Evolutionary conservation across 805 yeast species (phyloP), one percentile per base, ranked within the genome.

Genomic region (Lipomyces lipofer): DNA sequence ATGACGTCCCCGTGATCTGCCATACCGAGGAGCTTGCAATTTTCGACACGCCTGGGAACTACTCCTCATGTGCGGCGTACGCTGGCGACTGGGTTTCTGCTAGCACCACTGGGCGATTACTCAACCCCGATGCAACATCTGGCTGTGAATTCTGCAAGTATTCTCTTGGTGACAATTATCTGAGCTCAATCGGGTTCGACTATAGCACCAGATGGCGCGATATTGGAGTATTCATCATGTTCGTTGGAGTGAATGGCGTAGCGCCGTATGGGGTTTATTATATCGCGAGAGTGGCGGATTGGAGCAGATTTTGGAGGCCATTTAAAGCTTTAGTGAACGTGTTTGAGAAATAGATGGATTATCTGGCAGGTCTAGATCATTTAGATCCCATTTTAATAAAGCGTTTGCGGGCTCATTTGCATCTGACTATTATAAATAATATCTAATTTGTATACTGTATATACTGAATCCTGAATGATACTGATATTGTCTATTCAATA

Each of bases 71-170:
- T 39, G 15, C 29, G 7, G 45, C 28, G n/a, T 87, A 92, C 74
- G 78, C 75, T 9, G 73, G 75, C 27, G 85, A 74, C 58, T 77
- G 84, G 73, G 71, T 77, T 4, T 35, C 43, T 0, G 15, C 15
- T 7, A 67, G 69, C 7, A 80, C 80, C 47, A 22, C 30, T 12
- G 89, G 88, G 39, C 76, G 78, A 57, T 64, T 81, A 46, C 52
- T 64, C 12, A 73, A 77, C 48, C 64, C 69, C 3, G 55, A 59
- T 43, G 75, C 83, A 7, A 80, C 87, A n/a, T 64, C 71, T 0
- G 54, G 64, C 12, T 88, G 96, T 73, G 60, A 70, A 8, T 85
- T 73, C 72, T 88, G 96, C 71, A 71, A 81, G 33, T 73, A 79
- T 64, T 61, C 71, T 12, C 63, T 68, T 17, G 86, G 92, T 24